Evolutionary conservation across 441 rosid species (phyloP).

Genomic region (Gossypium davidsonii): DNA sequence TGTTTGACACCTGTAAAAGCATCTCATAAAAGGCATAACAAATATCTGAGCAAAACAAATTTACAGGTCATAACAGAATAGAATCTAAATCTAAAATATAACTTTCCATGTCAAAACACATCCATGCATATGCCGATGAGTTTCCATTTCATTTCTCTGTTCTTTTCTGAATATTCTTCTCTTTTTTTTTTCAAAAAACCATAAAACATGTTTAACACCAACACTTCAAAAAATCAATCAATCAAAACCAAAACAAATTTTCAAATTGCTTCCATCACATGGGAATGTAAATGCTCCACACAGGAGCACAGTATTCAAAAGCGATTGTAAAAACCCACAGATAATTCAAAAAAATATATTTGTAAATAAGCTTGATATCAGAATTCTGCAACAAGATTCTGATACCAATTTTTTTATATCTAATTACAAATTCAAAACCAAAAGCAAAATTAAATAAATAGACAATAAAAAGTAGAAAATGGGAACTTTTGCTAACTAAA

Average conservation of each 20-base stretch:
- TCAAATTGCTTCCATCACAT: not conserved
- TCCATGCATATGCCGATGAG: not conserved
- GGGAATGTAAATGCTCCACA: not conserved
- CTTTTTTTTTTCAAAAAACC: not conserved
- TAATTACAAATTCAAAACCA: not conserved
- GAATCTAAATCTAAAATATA: not conserved
- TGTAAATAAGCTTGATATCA: not conserved
- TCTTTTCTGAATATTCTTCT: not conserved
- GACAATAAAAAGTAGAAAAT: not conserved
- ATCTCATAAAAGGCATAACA: conserved; percentile 12
- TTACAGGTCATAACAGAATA: not conserved
- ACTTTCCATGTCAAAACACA: not conserved
- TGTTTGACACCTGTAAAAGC: conserved; percentile 68
- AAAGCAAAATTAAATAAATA: not conserved
- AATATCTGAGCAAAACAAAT: conserved; percentile 1
- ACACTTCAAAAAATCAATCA: not conserved
- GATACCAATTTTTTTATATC: not conserved
- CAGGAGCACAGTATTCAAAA: not conserved
- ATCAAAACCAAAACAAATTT: not conserved
- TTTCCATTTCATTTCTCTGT: not conserved
- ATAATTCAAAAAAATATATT: not conserved
- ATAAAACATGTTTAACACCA: not conserved
- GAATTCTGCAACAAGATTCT: not conserved
- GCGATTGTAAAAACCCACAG: not conserved
- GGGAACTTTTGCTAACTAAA: not conserved